Conservation (phyloP, 805 yeast genomes). For the Babjeviella inositovora region DNA sequence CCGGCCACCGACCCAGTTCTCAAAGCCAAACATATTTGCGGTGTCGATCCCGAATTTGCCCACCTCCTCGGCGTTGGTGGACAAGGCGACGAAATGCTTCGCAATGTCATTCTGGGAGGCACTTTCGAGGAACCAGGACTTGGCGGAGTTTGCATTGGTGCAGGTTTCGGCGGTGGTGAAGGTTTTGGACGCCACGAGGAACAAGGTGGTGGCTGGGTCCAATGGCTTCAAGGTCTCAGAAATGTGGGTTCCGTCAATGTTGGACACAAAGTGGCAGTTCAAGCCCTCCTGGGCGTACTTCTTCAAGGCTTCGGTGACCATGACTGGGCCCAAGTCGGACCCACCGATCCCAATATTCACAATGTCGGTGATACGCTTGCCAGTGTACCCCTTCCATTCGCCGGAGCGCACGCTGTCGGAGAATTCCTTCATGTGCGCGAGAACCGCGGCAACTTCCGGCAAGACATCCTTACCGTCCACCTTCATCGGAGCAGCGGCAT, state of each 20-base stretch:
- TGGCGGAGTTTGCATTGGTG: slow-evolving; percentile 93
- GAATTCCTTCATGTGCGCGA: slow-evolving; percentile 94
- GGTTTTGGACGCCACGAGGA: slow-evolving; percentile 90
- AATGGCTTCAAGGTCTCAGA: slow-evolving; percentile 74
- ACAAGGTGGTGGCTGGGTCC: slow-evolving; percentile 84
- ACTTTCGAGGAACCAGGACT: slow-evolving; percentile 75
- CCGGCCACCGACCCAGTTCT: slow-evolving; percentile 99
- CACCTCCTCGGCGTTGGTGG: slow-evolving; percentile 87
- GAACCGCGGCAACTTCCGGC: slow-evolving; percentile 80
- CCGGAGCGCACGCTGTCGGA: slow-evolving; percentile 84
- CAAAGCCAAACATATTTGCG: slow-evolving; percentile 96
- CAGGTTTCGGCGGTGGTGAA: slow-evolving; percentile 98
- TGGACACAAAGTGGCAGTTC: slow-evolving; percentile 85
- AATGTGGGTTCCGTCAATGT: slow-evolving; percentile 96
- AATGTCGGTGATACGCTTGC: slow-evolving; percentile 81
- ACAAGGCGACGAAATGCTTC: slow-evolving; percentile 93
- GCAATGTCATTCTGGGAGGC: slow-evolving; percentile 63
- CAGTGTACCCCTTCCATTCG: slow-evolving; percentile 93
- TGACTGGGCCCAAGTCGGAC: slow-evolving; percentile 96
- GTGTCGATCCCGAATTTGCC: slow-evolving; percentile 94
- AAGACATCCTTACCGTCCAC: slow-evolving; percentile 87
- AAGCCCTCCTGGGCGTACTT: slow-evolving; percentile 66
- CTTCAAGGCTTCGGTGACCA: slow-evolving; percentile 98
- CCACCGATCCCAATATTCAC: slow-evolving; percentile 99
- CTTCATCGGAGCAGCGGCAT: slow-evolving; percentile 64